phyloP scores from a whole-genome alignment of 345 rosid species.

The Aurinia saxatilis region DNA sequence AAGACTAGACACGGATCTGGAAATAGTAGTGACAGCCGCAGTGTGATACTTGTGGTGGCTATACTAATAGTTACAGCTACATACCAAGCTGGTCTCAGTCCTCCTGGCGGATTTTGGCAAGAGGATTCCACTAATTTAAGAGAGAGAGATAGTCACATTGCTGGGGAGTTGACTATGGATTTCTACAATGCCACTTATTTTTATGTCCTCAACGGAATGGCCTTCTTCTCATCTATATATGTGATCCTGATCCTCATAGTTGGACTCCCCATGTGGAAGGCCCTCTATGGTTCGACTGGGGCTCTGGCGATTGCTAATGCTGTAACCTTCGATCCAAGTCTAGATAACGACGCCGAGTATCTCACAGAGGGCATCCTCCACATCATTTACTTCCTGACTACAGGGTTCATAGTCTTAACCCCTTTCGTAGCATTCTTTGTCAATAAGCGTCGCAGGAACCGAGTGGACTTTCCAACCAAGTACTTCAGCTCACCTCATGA shows the following conservation, averaged over 20 bases:
- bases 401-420: neutral
- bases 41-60: conserved; percentile 26
- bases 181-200: neutral
- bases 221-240: conserved; percentile 15
- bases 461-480: neutral
- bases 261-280: conserved; percentile 18
- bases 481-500: neutral
- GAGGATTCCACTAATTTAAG: neutral
- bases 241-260: conserved; percentile 14
- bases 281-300: neutral
- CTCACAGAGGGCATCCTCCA: neutral
- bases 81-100: conserved; percentile 31
- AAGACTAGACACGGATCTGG: neutral
- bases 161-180: conserved; percentile 16
- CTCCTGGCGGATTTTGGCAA: conserved; percentile 29
- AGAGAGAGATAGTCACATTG: neutral
- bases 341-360: neutral
- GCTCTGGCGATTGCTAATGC: conserved; percentile 3
- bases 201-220: conserved; percentile 9
- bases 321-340: neutral
- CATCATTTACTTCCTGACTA: neutral
- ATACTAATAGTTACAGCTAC: conserved; percentile 34
- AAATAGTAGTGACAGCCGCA: neutral
- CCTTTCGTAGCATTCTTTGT: neutral
- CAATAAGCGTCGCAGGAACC: neutral